Percentiles rank a stretch among this genome's conserved stretches.
Evolutionary conservation across 1,139 yeast genomes (phyloP).

Genomic region (Yamadazyma mexicana): DNA sequence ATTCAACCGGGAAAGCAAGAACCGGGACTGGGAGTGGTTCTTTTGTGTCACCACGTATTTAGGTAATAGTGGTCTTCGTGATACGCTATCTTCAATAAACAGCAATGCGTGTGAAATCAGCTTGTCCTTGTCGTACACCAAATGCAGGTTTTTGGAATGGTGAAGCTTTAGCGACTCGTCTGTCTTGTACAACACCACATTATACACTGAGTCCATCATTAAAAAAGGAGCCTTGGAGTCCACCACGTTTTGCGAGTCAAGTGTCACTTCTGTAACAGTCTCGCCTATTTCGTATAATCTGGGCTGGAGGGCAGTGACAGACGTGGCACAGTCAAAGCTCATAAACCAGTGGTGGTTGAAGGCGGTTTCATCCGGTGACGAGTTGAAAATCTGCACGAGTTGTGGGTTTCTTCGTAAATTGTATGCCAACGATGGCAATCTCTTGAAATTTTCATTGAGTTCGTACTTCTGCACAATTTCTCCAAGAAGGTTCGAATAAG

Average conservation of each 20-base stretch:
- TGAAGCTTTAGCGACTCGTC: slow-evolving; percentile 25
- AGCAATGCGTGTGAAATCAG: slow-evolving; percentile 15
- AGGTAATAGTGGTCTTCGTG: slow-evolving; percentile 15
- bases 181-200: slow-evolving; percentile 25
- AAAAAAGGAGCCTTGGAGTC: slow-evolving; percentile 16
- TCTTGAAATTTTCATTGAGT: slow-evolving; percentile 26
- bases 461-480: slow-evolving; percentile 17
- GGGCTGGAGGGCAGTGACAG: slow-evolving; percentile 31
- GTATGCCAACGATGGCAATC: slow-evolving; percentile 30
- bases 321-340: slow-evolving; percentile 16
- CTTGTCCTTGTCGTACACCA: slow-evolving; percentile 17
- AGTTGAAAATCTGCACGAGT: slow-evolving; percentile 36
- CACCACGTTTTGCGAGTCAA: slow-evolving; percentile 21
- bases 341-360: slow-evolving; percentile 34
- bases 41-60: slow-evolving; percentile 30
- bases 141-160: slow-evolving; percentile 31
- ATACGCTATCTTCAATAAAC: slow-evolving; percentile 12
- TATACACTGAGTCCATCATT: slow-evolving; percentile 33
- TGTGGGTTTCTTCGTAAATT: slow-evolving; percentile 36
- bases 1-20: slow-evolving; percentile 28
- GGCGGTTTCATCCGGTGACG: slow-evolving; percentile 48
- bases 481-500: slow-evolving; percentile 20
- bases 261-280: slow-evolving; percentile 13
- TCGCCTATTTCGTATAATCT: slow-evolving; percentile 18
- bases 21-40: slow-evolving; percentile 37